Conservation (phyloP, 2,329 filamentous ascomycete species). For the Paraphaeosphaeria minitans region DNA sequence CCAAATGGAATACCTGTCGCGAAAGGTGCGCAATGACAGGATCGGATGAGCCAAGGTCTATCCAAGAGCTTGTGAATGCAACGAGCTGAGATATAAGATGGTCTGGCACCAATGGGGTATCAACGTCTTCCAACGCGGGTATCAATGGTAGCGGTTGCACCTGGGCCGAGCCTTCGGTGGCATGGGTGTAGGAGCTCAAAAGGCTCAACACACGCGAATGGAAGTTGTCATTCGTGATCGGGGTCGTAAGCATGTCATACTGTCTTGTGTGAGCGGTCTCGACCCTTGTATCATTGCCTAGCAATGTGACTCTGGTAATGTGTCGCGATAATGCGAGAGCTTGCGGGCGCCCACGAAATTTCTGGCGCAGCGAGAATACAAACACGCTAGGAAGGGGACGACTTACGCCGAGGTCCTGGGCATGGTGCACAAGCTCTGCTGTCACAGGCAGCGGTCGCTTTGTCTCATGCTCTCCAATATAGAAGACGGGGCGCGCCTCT, state of each 20-base stretch:
- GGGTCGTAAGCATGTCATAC: constrained; percentile 80
- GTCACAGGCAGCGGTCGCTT: constrained; percentile 64
- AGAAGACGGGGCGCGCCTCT: constrained; percentile 60
- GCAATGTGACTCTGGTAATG: not conserved
- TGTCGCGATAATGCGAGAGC: not conserved
- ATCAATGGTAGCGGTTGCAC: constrained; percentile 53
- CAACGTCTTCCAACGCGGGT: constrained; percentile 74
- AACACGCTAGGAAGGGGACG: not conserved
- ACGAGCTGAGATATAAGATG: constrained; percentile 74
- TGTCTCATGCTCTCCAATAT: constrained; percentile 76
- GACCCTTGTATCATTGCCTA: not conserved
- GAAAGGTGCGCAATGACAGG: constrained; percentile 85
- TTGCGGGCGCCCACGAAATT: not conserved
- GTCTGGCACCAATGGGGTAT: constrained; percentile 74
- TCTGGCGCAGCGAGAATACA: not conserved
- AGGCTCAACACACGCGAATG: constrained; percentile 69
- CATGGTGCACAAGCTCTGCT: constrained; percentile 67
- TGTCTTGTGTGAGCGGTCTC: constrained; percentile 44
- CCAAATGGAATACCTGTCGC: constrained; percentile 85
- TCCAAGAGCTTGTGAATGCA: constrained; percentile 86
- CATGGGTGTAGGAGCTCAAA: constrained; percentile 60
- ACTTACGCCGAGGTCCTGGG: constrained; percentile 71
- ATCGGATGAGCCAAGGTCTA: constrained; percentile 83
- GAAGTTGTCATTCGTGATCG: constrained; percentile 77
- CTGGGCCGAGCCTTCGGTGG: constrained; percentile 47